phyloP scores from a whole-genome alignment of 345 rosid species.

The Syzygium oleosum region DNA sequence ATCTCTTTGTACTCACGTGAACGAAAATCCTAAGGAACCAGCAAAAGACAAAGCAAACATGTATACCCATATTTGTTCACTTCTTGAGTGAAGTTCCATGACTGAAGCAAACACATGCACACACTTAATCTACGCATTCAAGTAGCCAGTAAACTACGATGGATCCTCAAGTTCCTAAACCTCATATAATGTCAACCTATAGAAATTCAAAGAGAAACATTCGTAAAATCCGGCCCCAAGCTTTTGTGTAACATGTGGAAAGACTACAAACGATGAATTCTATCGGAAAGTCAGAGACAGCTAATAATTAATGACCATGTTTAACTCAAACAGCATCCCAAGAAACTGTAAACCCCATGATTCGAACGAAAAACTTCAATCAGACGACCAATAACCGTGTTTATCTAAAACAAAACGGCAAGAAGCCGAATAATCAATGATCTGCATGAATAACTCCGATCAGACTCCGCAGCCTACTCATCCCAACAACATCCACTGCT shows the following conservation, averaged over 20 bases:
- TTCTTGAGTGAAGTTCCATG: background rate
- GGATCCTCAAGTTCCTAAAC: background rate
- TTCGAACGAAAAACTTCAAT: background rate
- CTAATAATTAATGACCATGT: background rate
- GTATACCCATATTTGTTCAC: background rate
- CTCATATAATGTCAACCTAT: background rate
- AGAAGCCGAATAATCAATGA: background rate
- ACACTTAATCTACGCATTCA: background rate
- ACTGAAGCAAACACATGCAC: background rate
- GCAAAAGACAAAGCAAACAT: background rate
- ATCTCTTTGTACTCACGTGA: background rate
- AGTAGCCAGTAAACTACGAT: background rate
- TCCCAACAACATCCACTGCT: background rate
- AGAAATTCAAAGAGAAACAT: background rate
- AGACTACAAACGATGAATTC: background rate
- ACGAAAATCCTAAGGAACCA: background rate
- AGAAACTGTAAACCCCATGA: background rate
- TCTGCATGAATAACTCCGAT: background rate
- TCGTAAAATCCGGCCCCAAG: background rate
- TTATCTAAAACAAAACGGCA: background rate
- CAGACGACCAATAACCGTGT: background rate
- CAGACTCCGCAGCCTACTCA: background rate
- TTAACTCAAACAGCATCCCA: background rate
- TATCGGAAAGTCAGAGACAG: background rate
- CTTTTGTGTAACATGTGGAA: background rate